phyloP scores from a whole-genome alignment of 2,329 filamentous ascomycete genomes.

The Trichoderma citrinoviride region DNA sequence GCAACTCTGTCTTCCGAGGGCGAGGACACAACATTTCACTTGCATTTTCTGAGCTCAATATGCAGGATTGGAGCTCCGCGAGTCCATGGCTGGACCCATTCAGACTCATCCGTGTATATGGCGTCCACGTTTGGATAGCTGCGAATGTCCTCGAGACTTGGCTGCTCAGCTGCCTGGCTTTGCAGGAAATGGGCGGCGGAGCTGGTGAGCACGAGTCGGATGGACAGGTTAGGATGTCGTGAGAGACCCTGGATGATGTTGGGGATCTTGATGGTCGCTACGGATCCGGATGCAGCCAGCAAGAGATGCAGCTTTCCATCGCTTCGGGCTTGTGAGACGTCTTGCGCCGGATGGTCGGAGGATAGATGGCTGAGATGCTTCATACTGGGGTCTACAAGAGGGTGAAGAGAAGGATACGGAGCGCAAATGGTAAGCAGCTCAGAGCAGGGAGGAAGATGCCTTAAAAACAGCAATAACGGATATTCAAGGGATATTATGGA shows the following conservation, averaged over 20 bases:
- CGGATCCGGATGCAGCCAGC: slow-evolving; percentile 50
- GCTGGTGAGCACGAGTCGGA: slow-evolving; percentile 79
- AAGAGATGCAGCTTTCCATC: slow-evolving; percentile 45
- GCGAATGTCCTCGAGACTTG: slow-evolving; percentile 58
- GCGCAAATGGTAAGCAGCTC: background rate
- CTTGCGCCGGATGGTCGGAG: slow-evolving; percentile 31
- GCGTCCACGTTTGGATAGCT: slow-evolving; percentile 70
- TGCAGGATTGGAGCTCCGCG: slow-evolving; percentile 80
- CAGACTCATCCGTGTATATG: slow-evolving; percentile 79
- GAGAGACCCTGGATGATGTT: slow-evolving; percentile 61
- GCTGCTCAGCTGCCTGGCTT: slow-evolving; percentile 76
- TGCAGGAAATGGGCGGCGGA: slow-evolving; percentile 72
- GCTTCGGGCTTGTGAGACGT: slow-evolving; percentile 33
- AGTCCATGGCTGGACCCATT: slow-evolving; percentile 77
- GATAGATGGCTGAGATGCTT: background rate
- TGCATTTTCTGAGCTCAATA: slow-evolving; percentile 73
- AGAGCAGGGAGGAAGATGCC: background rate
- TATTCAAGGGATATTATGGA: background rate
- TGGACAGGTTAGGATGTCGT: slow-evolving; percentile 59
- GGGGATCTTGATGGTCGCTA: slow-evolving; percentile 85
- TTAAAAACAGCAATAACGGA: background rate
- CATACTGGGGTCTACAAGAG: background rate
- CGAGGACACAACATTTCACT: background rate
- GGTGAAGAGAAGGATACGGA: background rate
- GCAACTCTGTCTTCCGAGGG: background rate